Percentiles rank a stretch among this genome's conserved stretches.
phyloP scores from a whole-genome alignment of 495 filamentous ascomycete genomes.

The Podospora tetraspora region DNA sequence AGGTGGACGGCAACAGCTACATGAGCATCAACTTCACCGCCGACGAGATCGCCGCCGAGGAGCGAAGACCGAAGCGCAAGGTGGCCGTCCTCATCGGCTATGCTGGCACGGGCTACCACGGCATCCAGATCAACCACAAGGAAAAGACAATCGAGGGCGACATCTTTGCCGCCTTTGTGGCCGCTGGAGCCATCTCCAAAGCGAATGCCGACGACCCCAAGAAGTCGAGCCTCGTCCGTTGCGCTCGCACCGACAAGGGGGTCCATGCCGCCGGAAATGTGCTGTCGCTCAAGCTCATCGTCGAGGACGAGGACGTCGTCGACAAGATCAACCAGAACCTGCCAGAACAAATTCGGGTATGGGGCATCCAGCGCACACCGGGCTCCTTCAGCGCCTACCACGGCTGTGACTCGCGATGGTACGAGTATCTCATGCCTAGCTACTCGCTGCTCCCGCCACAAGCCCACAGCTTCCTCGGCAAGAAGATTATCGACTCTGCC shows the following conservation, averaged over 20 bases:
- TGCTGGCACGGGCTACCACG: slow-evolving; percentile 93
- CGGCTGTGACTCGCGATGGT: slow-evolving; percentile 86
- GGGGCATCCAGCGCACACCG: slow-evolving; percentile 81
- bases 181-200: slow-evolving; percentile 87
- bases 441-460: slow-evolving; percentile 89
- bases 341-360: slow-evolving; percentile 82
- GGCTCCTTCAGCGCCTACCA: slow-evolving; percentile 88
- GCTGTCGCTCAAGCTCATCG: slow-evolving; percentile 89
- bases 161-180: slow-evolving; percentile 83
- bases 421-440: slow-evolving; percentile 92
- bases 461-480: slow-evolving; percentile 75
- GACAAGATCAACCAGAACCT: slow-evolving; percentile 84
- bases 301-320: slow-evolving; percentile 82
- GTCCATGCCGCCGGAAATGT: slow-evolving; percentile 97
- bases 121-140: slow-evolving; percentile 76
- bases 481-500: slow-evolving; percentile 66
- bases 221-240: slow-evolving; percentile 89
- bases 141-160: slow-evolving; percentile 98
- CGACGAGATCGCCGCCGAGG: slow-evolving; percentile 80
- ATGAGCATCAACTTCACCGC: slow-evolving; percentile 43
- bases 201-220: slow-evolving; percentile 94
- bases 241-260: slow-evolving; percentile 94
- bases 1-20: slow-evolving; percentile 31
- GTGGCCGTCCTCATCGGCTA: slow-evolving; percentile 94
- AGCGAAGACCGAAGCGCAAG: slow-evolving; percentile 86